Base-by-base conservation (phyloP, 2,329 filamentous ascomycete species). In the Aureobasidium sp. region DNA sequence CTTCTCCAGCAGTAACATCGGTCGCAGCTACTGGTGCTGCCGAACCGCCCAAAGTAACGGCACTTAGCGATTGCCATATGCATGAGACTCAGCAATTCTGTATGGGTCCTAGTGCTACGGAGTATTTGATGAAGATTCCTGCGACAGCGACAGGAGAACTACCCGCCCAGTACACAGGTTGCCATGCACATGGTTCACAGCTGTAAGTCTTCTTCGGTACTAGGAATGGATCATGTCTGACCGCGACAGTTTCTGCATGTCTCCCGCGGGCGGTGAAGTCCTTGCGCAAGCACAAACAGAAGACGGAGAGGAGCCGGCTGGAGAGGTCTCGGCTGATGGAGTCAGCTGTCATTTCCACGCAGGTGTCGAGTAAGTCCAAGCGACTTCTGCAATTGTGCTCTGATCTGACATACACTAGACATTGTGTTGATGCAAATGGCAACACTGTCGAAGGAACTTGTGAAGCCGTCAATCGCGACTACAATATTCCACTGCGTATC, bases 281-380 rank as follows among this genome's bases (percentile, higher is more conserved):
- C 67, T 82, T 58, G 74, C 88, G 15, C 66, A 81, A 1, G 72
- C 75, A 27, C 76, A 79, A 15, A 68, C 68, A 2, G 68, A 69
- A 52, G 31, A 66, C 55, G 62, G 60, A 6, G 68, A 70, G 64
- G 69, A 66, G 1, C 67, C 79, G 14, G 29, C 22, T 25, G 51
- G 45, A 22, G 31, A 48, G 17, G 22, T 25, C 2, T 49, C 56
- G 25, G 61, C 42, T n/a, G 25, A 42, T 37, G 51, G 56, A 36
- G 39, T 62, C 65, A 78, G 83, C 67, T 90, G 87, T 67, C 88
- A 91, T 69, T 89, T 87, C 72, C 88, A 91, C 67, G 87, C 87
- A 11, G 87, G 87, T 41, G 85, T 91, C 25, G 86, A 90, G 87
- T 89, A 76, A 74, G 85, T 76, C 62, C n/a, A n/a, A 14, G 2